Base-by-base conservation (phyloP, 805 yeast genomes). In the Cyberlindnera maritima region DNA sequence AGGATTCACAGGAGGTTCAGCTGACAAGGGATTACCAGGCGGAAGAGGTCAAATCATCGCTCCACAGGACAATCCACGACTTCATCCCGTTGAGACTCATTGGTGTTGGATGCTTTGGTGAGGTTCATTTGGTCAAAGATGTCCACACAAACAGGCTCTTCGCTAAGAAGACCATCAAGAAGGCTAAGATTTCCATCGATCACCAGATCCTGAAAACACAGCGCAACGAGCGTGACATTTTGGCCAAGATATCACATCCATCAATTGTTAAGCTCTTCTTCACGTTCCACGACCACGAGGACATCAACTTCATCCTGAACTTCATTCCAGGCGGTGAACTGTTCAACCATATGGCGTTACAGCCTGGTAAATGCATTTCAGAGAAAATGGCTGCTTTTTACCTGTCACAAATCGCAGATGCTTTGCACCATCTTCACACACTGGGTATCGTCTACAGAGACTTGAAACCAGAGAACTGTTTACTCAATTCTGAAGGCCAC, bases 301-400 rank as follows among this genome's bases (percentile, higher is more conserved):
- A 84, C 59, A 80, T 90, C 36, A 86, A 90, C 62, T 63, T 89
- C 44, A 75, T 89, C 35, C 63, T 89, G 43, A 96, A 89, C 61
- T 90, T 83, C 61, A 83, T 91, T 26, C 92, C 89, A 36, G 97
- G 97, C 18, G 96, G 97, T 14, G 97, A 89, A 62, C 67, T 90
- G 29, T 89, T 72, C 43, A 67, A 56, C 38, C 75, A 74, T 56
- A 54, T 74, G 45, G n/a, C 28, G 11, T 15, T 33, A 13, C 29
- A 43, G 4, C 42, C 44, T 3, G 39, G 43, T 11, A 15, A 26
- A 12, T 31, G 25, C 15, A 25, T 48, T 4, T 65, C 64, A 29
- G 68, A 61, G 43, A 64, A 55, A 50, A 77, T 80, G 32, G 86
- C 89, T 2, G 80, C 90, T 3, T 88, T 81, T 58, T 88, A 88